Base-by-base conservation (phyloP, 2,329 filamentous ascomycete species). In the Capronia epimyces region DNA sequence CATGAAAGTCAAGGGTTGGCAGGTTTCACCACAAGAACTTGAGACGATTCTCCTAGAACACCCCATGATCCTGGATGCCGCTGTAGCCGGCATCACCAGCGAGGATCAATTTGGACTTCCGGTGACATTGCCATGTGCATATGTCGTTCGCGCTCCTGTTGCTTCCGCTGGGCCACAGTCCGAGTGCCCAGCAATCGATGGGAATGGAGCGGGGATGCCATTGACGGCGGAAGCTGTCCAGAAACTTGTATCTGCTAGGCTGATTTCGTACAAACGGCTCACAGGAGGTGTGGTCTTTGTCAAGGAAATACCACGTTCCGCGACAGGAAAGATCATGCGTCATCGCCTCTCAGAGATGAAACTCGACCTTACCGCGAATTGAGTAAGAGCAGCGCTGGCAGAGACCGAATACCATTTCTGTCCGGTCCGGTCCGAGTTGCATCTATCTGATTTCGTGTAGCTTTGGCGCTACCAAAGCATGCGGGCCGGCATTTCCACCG, bases 281-380 rank as follows among this genome's bases (percentile, higher is more conserved):
- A 72, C 72, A 7, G 71, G 71, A 4, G 73, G 73, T 0, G 68
- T 77, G 7, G 60, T 71, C 18, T 77, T 77, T 46, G 69, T 76
- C 12, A 69, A 75, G 39, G 63, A 69, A 22, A 74, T 78, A 27
- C 75, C 75, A 3, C 71, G 73, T 41, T 73, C 72, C 2, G 65
- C 72, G 0, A 75, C 73, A 50, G 75, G 75, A 12, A 78, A 78
- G 63, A 75, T 77, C 43, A 66, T 72, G 51, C 64, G 70, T 6
- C 46, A 43, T 22, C 31, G 48, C 6, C 50, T 61, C 4, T 15
- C 41, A 3, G 43, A 53, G 8, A 37, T 36, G 10, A 44, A 49
- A 29, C 27, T 40, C 36, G 53, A 52, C 18, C 18, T 34, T 39
- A 27, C 15, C 10, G n/a, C n/a, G 24, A 50, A 29, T 42, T 15